Percentiles rank a stretch among this genome's conserved stretches.
Evolutionary conservation across 257 asterid genomes (phyloP).

Genomic region (Ocimum tenuiflorum): DNA sequence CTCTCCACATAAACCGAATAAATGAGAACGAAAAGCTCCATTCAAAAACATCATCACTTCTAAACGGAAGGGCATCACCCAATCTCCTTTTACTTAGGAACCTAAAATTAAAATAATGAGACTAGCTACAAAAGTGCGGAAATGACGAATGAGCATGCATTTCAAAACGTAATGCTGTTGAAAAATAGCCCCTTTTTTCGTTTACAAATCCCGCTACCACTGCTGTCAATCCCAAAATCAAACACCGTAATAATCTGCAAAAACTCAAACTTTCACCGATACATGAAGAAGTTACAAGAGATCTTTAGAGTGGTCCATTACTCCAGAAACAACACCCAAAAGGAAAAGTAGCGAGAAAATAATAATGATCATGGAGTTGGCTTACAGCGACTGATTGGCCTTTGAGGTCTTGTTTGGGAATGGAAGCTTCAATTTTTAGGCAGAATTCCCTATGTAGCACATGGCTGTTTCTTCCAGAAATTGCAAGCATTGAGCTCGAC

Average conservation of each 20-base stretch:
- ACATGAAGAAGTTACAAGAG: neutral
- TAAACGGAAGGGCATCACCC: neutral
- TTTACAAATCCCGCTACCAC: neutral
- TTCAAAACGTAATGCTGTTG: neutral
- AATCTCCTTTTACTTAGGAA: neutral
- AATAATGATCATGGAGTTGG: neutral
- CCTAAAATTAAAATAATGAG: neutral
- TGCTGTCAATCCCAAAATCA: neutral
- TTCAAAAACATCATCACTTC: no score
- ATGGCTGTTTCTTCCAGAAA: neutral
- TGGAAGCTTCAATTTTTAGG: conserved; percentile 24
- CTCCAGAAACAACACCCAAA: neutral
- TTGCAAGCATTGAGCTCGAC: neutral
- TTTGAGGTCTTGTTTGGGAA: conserved; percentile 27
- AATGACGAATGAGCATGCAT: neutral
- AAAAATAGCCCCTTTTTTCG: neutral
- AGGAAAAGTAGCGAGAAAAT: neutral
- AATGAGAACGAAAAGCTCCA: neutral
- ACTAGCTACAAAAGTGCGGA: neutral
- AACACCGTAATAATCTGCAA: neutral
- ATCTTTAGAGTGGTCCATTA: neutral
- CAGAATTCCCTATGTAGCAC: neutral
- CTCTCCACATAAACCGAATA: neutral
- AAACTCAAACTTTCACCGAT: neutral
- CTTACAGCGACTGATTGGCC: conserved; percentile 37